Percentiles rank a stretch among this genome's conserved stretches.
phyloP scores from a whole-genome alignment of 2,329 filamentous ascomycete genomes.

The Byssoonygena ceratinophila region DNA sequence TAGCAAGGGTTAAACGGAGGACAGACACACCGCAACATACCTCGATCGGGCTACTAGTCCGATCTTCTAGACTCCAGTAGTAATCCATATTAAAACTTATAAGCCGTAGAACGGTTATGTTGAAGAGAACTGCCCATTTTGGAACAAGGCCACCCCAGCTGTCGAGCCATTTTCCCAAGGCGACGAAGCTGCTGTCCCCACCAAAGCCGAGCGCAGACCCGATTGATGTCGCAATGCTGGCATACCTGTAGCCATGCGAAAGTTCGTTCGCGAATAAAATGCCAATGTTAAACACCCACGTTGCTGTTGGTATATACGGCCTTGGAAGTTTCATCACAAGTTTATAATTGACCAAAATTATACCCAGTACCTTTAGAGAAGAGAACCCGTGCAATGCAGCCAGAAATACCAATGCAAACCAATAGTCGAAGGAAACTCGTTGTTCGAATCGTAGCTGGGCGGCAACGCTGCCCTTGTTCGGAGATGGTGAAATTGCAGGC shows the following conservation, averaged over 20 bases:
- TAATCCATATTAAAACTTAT: constrained; percentile 97
- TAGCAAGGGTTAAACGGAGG: constrained; percentile 19
- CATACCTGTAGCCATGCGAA: constrained; percentile 63
- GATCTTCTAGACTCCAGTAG: constrained; percentile 72
- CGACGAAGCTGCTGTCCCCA: constrained; percentile 40
- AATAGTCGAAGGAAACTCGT: constrained; percentile 69
- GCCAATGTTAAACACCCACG: constrained; percentile 82
- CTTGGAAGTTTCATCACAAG: constrained; percentile 63
- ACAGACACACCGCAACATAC: constrained; percentile 43
- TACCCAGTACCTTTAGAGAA: constrained; percentile 65
- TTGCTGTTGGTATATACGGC: constrained; percentile 58
- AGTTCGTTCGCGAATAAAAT: constrained; percentile 87
- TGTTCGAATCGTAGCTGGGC: constrained; percentile 53
- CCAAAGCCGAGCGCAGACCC: constrained; percentile 32
- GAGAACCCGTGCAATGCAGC: constrained; percentile 75
- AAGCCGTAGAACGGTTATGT: constrained; percentile 80
- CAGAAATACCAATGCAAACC: constrained; percentile 71
- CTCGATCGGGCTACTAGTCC: constrained; percentile 61
- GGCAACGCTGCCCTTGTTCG: constrained; percentile 12
- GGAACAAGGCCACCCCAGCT: constrained; percentile 69
- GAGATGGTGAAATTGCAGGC: constrained; percentile 21
- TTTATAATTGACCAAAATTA: constrained; percentile 71
- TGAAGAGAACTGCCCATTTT: constrained; percentile 96
- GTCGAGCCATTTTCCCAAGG: constrained; percentile 65
- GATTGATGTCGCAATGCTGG: constrained; percentile 49